phyloP scores from a whole-genome alignment of 1,139 yeast species.

The Blastobotrys capitulatus region DNA sequence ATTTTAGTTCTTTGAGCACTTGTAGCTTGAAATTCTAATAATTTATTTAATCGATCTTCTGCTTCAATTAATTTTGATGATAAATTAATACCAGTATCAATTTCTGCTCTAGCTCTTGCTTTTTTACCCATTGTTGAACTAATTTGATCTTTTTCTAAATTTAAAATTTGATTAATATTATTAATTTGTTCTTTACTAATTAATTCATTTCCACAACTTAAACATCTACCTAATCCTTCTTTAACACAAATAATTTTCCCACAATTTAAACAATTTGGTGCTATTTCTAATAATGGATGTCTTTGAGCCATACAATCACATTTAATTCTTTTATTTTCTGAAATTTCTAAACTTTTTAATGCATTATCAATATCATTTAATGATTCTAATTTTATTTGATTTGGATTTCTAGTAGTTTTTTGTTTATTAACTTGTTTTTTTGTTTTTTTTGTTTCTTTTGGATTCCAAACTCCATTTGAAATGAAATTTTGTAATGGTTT shows the following conservation, averaged over 20 bases:
- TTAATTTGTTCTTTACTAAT: constrained; percentile 53
- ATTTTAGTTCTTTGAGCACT: constrained; percentile 87
- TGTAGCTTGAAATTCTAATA: constrained; percentile 75
- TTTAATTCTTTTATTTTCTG: constrained; percentile 26
- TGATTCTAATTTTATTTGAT: constrained; percentile 28
- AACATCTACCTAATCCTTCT: constrained; percentile 87
- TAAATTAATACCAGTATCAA: constrained; percentile 45
- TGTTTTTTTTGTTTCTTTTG: constrained; percentile 11
- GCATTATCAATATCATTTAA: constrained; percentile 34
- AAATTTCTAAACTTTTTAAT: constrained; percentile 26
- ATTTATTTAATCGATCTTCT: constrained; percentile 61
- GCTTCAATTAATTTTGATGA: constrained; percentile 29
- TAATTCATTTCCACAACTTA: constrained; percentile 69
- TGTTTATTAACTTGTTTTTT: constrained; percentile 4
- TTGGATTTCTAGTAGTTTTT: constrained; percentile 7
- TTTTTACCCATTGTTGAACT: constrained; percentile 28
- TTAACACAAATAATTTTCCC: constrained; percentile 88
- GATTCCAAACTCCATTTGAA: constrained; percentile 22
- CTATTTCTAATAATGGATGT: constrained; percentile 83
- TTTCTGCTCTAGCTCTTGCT: constrained; percentile 22
- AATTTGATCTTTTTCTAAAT: constrained; percentile 28
- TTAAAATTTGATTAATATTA: constrained; percentile 44
- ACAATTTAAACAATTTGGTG: constrained; percentile 91
- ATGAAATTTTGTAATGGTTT: constrained; percentile 7
- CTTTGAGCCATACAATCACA: constrained; percentile 70